A percentile compares a stretch with the other conserved stretches of the same genome.
phyloP scores from a whole-genome alignment of 75 land plant genomes.

The Ceratopteris richardii region DNA sequence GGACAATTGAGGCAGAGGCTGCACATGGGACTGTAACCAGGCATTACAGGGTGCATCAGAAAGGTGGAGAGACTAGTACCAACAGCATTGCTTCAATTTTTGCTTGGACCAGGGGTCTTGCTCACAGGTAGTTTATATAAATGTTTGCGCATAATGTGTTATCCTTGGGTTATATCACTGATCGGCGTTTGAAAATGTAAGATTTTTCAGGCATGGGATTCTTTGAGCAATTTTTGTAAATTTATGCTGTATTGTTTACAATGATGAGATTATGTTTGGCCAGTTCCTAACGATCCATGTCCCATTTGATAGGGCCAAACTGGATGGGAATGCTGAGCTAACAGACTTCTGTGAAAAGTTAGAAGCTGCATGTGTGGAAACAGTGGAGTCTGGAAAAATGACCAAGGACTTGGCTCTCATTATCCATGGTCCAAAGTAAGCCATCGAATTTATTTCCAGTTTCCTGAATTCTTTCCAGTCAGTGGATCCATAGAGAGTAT shows the following conservation, averaged over 20 bases:
- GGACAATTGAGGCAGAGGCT: slow-evolving; percentile 80
- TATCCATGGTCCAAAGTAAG: slow-evolving; percentile 66
- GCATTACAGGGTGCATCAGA: slow-evolving; percentile 66
- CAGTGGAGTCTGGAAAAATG: slow-evolving; percentile 83
- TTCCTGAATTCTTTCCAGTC: no score
- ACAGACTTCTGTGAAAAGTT: slow-evolving; percentile 47
- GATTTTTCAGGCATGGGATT: no score
- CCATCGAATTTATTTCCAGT: neutral
- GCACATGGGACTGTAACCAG: slow-evolving; percentile 92
- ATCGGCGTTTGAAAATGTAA: no score
- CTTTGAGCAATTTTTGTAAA: neutral
- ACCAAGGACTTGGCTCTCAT: slow-evolving; percentile 82
- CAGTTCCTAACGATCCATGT: neutral
- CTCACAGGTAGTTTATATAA: slow-evolving; percentile 66
- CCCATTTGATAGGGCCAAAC: slow-evolving; percentile 40
- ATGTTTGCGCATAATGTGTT: no score
- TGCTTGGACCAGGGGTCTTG: slow-evolving; percentile 82
- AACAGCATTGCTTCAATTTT: slow-evolving; percentile 91
- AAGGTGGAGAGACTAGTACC: slow-evolving; percentile 81
- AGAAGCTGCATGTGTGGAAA: slow-evolving; percentile 64
- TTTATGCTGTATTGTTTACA: neutral
- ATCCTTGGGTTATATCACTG: no score
- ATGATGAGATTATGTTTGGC: slow-evolving; percentile 3
- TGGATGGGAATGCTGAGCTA: slow-evolving; percentile 47
- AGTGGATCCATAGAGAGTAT: no score